Evolutionary conservation across 1,284 basidiomycete genomes (phyloP).

Genomic region (Coniferiporia weirii): DNA sequence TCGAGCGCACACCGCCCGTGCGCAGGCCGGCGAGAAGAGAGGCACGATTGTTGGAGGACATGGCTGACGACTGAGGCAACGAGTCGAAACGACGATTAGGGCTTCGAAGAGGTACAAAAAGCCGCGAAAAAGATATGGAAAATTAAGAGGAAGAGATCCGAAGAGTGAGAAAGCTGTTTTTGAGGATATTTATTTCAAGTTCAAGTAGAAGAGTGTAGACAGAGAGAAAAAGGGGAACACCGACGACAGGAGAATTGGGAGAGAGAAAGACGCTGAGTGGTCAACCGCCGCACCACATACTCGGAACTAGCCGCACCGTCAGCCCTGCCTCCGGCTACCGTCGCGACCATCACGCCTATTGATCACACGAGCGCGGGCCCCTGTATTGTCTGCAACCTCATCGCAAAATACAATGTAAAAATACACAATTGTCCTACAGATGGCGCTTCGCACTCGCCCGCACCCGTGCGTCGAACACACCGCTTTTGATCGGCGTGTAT

Average conservation of each 20-base stretch:
- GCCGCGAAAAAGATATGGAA: conserved; percentile 11
- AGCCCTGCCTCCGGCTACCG: background rate
- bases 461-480: conserved; percentile 77
- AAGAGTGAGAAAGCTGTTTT: conserved; percentile 23
- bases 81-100: conserved; percentile 23
- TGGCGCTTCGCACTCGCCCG: conserved; percentile 84
- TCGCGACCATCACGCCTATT: background rate
- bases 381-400: background rate
- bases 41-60: conserved; percentile 60
- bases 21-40: conserved; percentile 80
- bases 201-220: conserved; percentile 14
- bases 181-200: conserved; percentile 8
- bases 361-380: background rate
- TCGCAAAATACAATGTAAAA: background rate
- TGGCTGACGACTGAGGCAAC: conserved; percentile 35
- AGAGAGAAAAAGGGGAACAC: conserved; percentile 20
- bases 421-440: conserved; percentile 6
- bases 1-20: conserved; percentile 76
- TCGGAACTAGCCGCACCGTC: background rate
- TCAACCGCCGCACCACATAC: background rate
- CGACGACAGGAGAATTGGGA: conserved; percentile 22
- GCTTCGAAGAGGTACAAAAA: conserved; percentile 8
- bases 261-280: conserved; percentile 19
- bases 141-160: conserved; percentile 18
- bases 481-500: conserved; percentile 76